Base-by-base conservation (phyloP, 2,329 filamentous ascomycete species). In the Colletotrichum sp. region DNA sequence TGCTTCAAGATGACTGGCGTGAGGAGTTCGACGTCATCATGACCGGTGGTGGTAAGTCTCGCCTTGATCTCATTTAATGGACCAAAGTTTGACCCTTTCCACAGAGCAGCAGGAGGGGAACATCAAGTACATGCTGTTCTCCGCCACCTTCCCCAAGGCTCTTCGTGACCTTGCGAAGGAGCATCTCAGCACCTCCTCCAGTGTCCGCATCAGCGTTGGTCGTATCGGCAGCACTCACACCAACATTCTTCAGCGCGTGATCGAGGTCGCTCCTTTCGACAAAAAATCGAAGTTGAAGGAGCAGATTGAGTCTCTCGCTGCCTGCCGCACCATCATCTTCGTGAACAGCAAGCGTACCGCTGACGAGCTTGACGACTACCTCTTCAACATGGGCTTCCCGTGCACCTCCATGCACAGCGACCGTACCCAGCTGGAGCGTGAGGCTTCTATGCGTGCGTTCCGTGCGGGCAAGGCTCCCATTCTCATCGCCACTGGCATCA, bases 391-490 rank as follows among this genome's bases (percentile, higher is more conserved):
- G 75, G 90, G 91, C 0, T 85, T 98, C 2, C 97, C 97, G 0
- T 94, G 93, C 66, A 97, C 95, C 0, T 98, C 96, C 0, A 97
- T 98, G 79, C 97, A 98, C 79, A 88, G 92, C 2, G 95, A 96
- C 73, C 94, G 96, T 28, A 97, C 94, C 52, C 97, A 98, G 85
- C 90, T 91, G 76, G 96, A 98, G 88, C 94, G 97, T 78, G 96
- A 98, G 83, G 96, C 98, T 82, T 94, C 96, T 2, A 90, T 98
- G 92, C 93, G 96, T 79, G 90, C 94, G 3, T 98, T 98, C 89
- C 93, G 94, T 24, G 88, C 87, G 24, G 96, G 94, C 2, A 90
- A 89, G 36, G 89, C 90, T 12, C 96, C 96, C 0, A 94, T 99
- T 71, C 84, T 99, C 73, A 91, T 98, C 75, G 93, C 96, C 13